Evolutionary conservation across 805 yeast genomes (phyloP).

Genomic region (Naumovozyma baii): DNA sequence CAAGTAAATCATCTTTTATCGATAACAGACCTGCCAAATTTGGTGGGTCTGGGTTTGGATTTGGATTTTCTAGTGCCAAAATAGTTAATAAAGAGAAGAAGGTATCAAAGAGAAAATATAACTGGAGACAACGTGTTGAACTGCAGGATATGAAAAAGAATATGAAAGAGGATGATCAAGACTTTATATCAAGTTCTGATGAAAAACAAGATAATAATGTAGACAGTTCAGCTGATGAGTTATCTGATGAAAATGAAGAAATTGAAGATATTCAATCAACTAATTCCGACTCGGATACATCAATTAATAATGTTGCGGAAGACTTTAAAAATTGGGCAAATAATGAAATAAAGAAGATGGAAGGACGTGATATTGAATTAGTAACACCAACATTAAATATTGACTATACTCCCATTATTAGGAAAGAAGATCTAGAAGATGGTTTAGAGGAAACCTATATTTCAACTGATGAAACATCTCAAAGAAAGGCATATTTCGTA

Average conservation of each 20-base stretch:
- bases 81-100: conserved; percentile 33
- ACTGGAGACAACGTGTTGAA: conserved; percentile 60
- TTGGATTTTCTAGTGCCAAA: conserved; percentile 51
- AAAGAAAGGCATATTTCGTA: conserved; percentile 57
- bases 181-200: conserved; percentile 37
- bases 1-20: conserved; percentile 39
- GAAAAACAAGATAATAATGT: conserved; percentile 15
- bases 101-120: conserved; percentile 45
- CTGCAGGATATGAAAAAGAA: conserved; percentile 36
- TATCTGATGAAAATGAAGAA: conserved; percentile 25
- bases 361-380: conserved; percentile 47
- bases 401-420: conserved; percentile 45
- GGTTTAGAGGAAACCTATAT: conserved; percentile 57
- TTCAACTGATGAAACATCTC: conserved; percentile 41
- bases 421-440: conserved; percentile 64
- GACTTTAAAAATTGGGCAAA: conserved; percentile 88
- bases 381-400: conserved; percentile 41
- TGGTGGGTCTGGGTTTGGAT: conserved; percentile 59
- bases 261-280: conserved; percentile 25
- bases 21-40: conserved; percentile 59
- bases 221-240: conserved; percentile 24
- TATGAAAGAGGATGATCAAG: conserved; percentile 49
- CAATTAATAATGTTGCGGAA: conserved; percentile 36
- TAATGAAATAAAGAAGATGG: conserved; percentile 51
- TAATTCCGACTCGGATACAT: neutral